These are phyloP conservation scores for Thraustochytrium striatum DNA, from an alignment of 352 stramenopile species.

Conservation along the genomic window DNA sequence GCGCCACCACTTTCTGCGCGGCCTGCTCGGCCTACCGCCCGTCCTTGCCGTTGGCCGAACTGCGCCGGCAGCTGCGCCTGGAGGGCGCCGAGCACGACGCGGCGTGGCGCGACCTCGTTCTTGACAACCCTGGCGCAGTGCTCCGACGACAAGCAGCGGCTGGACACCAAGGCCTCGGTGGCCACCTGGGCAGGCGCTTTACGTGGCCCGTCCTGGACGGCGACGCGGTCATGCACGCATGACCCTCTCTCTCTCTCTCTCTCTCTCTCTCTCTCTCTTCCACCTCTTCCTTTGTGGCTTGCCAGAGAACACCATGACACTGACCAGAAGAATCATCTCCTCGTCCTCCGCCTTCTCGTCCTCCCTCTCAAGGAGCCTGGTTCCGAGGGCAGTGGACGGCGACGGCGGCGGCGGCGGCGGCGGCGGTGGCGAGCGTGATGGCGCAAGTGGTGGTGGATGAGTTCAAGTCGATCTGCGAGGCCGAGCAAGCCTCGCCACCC, in stretches of 20 bases:
- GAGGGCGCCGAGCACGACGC: neutral
- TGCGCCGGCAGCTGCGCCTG: neutral
- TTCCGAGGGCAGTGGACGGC: too few relatives aligned
- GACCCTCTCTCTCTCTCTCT: too few relatives aligned
- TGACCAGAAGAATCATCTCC: too few relatives aligned
- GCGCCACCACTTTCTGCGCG: slow-evolving; percentile 15
- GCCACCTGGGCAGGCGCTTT: neutral
- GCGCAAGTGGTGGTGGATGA: neutral
- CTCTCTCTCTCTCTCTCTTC: too few relatives aligned
- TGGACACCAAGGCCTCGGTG: slow-evolving; percentile 43
- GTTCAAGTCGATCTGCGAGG: neutral
- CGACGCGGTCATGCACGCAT: too few relatives aligned
- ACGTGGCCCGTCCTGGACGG: slow-evolving; percentile 40
- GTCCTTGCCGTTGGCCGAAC: neutral
- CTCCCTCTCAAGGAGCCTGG: too few relatives aligned
- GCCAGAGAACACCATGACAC: too few relatives aligned
- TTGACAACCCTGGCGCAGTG: neutral
- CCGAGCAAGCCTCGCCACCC: slow-evolving; percentile 1
- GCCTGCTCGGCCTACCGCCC: slow-evolving; percentile 20
- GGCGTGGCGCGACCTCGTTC: neutral
- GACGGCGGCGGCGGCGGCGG: too few relatives aligned
- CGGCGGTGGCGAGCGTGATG: neutral
- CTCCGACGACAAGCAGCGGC: neutral
- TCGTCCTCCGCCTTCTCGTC: too few relatives aligned
- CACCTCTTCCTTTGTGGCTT: too few relatives aligned